Evolutionary conservation across 192 early-diverging fungal species (phyloP).

Genomic region (Coemansia sp.): DNA sequence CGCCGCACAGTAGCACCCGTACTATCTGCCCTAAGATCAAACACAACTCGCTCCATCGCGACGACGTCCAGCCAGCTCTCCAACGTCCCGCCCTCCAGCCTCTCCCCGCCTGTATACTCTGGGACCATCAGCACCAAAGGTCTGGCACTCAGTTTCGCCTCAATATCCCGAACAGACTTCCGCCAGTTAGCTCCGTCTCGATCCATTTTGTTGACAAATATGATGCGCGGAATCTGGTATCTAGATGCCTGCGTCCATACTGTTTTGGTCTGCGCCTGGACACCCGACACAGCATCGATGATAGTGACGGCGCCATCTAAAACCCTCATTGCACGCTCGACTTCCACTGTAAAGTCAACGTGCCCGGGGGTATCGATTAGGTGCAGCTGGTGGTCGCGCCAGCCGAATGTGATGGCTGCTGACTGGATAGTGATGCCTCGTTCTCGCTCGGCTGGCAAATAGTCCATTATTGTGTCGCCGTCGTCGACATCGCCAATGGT

Average conservation of each 20-base stretch:
- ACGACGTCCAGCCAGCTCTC: constrained; percentile 75
- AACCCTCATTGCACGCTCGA: constrained; percentile 86
- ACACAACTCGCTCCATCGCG: constrained; percentile 57
- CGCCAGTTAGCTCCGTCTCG: constrained; percentile 66
- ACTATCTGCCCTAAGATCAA: constrained; percentile 18
- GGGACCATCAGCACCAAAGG: constrained; percentile 80
- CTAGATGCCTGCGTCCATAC: constrained; percentile 89
- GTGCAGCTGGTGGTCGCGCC: constrained; percentile 77
- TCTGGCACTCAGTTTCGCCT: constrained; percentile 58
- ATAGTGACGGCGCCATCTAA: constrained; percentile 94
- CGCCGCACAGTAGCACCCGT: constrained; percentile 31
- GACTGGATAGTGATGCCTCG: constrained; percentile 94
- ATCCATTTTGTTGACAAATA: constrained; percentile 98
- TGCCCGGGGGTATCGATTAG: constrained; percentile 97
- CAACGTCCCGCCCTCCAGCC: constrained; percentile 54
- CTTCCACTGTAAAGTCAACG: constrained; percentile 95
- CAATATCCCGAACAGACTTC: constrained; percentile 52
- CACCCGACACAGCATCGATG: constrained; percentile 93
- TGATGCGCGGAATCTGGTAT: constrained; percentile 79
- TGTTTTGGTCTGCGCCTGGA: constrained; percentile 96
- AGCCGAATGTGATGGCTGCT: constrained; percentile 88
- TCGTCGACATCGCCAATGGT: constrained; percentile 90
- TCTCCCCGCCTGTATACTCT: constrained; percentile 15
- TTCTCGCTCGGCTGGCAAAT: constrained; percentile 82
- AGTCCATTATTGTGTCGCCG: constrained; percentile 96